Percentiles rank a stretch among this genome's conserved stretches.
Conservation (phyloP, 2,329 filamentous ascomycete genomes). For the Colletotrichum sp. region DNA sequence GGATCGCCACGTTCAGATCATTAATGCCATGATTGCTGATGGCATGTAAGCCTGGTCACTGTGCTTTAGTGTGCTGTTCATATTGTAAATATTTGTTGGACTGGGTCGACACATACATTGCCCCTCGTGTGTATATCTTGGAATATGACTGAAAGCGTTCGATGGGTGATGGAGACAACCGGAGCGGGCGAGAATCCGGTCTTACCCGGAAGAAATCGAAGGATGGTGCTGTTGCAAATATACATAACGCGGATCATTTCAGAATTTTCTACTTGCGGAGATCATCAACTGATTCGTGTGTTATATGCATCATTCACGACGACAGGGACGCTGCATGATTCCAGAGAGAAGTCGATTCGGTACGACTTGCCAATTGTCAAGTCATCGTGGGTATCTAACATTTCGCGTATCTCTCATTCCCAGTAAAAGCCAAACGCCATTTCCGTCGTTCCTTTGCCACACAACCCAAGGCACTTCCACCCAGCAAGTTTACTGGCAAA, state of each 20-base stretch:
- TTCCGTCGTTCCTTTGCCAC: rapidly evolving
- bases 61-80: neutral
- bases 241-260: neutral
- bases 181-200: neutral
- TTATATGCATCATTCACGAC: neutral
- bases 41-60: slow-evolving; percentile 25
- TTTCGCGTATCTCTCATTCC: neutral
- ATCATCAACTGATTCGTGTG: neutral
- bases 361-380: neutral
- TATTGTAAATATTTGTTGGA: neutral
- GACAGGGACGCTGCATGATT: rapidly evolving
- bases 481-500: neutral
- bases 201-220: neutral
- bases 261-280: neutral
- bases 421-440: neutral
- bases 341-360: neutral
- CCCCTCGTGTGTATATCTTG: neutral
- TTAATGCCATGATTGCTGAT: slow-evolving; percentile 51
- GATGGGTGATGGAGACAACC: neutral
- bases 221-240: neutral
- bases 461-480: neutral
- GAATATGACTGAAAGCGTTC: neutral
- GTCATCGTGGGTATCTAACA: neutral
- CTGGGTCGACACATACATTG: neutral
- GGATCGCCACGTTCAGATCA: slow-evolving; percentile 44